Evolutionary conservation across 306 rosid species (phyloP), one percentile per base, ranked within the genome.

Genomic region (Alnus rubra): DNA sequence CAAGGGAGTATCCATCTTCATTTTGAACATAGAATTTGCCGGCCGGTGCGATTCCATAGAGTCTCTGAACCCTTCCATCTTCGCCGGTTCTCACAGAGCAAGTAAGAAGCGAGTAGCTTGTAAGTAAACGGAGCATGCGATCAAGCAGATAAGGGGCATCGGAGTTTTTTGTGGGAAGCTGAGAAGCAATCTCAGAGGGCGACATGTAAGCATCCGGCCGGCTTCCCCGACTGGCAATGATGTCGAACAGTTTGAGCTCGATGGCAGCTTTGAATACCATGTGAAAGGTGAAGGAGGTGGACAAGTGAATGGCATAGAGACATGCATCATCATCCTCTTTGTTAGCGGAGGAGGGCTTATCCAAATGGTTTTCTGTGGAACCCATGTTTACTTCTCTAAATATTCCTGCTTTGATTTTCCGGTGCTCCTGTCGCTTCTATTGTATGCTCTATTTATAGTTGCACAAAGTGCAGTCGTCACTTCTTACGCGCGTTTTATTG

Each of bases 231-330:
- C 47, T 50, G 1, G 79, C 51, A 23, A 78, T 73, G 68, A 78
- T 82, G 23, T 82, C 85, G 74, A 82, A 82, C 55, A 82, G 60
- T 28, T 82, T 78, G 60, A 82, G 76, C 4, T 78, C 79, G 78
- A 82, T 56, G 51, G 82, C 82, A 10, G 76, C 86, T 3, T 82
- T 74, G 0, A 82, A 7, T 0, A 82, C 82, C 31, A 76, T 54
- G 12, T 76, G 56, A 8, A 19, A 74, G 1, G 77, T 70, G 42
- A 39, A 19, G n/a, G n/a, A 77, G 7, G 52, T 33, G 13, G 19
- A 7, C 0, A 77, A 77, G 2, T 63, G 7, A 74, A 73, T 51
- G 4, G 85, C 85, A 16, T 74, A 44, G 37, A 77, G 69, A 16
- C 71, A 73, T 13, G 78, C 81, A 48, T 2, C 49, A 0, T 82